These are phyloP conservation scores for Elsinoe australis DNA, from an alignment of 2,329 filamentous ascomycete genomes.

Conservation along the genomic window DNA sequence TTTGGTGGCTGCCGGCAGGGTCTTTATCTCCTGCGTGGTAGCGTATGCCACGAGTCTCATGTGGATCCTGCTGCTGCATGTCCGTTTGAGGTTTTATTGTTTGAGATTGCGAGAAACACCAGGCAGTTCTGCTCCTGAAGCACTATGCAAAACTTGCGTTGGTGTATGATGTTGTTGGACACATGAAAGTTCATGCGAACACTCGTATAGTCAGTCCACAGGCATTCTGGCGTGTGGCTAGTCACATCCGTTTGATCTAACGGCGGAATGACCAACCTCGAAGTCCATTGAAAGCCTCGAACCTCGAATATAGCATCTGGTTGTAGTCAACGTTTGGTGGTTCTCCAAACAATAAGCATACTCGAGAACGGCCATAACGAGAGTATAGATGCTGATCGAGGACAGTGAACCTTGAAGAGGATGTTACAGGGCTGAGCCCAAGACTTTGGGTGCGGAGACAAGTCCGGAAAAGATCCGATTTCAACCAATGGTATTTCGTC, in stretches of 20 bases:
- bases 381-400: conserved; percentile 16
- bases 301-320: not conserved
- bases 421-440: conserved; percentile 1
- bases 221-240: not conserved
- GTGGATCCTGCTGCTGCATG: conserved; percentile 1
- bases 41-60: conserved; percentile 11
- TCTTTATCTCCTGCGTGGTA: not conserved
- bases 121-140: not conserved
- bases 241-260: conserved; percentile 11
- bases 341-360: conserved; percentile 13
- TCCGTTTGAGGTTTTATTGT: not conserved
- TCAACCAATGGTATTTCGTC: not conserved
- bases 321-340: conserved; percentile 1
- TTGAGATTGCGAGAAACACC: not conserved
- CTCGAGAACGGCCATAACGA: conserved; percentile 8
- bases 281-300: not conserved
- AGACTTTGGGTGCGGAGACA: conserved; percentile 5
- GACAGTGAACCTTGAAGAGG: conserved; percentile 12
- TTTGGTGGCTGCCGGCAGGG: conserved; percentile 6
- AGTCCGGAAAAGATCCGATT: not conserved
- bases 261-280: conserved; percentile 7
- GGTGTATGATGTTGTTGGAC: not conserved
- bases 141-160: not conserved
- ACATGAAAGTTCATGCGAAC: too few relatives aligned
- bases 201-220: too few relatives aligned